These are phyloP conservation scores for Oryza coarctata DNA, from an alignment of 176 grass and related monocot genomes.

Conservation along the genomic window DNA sequence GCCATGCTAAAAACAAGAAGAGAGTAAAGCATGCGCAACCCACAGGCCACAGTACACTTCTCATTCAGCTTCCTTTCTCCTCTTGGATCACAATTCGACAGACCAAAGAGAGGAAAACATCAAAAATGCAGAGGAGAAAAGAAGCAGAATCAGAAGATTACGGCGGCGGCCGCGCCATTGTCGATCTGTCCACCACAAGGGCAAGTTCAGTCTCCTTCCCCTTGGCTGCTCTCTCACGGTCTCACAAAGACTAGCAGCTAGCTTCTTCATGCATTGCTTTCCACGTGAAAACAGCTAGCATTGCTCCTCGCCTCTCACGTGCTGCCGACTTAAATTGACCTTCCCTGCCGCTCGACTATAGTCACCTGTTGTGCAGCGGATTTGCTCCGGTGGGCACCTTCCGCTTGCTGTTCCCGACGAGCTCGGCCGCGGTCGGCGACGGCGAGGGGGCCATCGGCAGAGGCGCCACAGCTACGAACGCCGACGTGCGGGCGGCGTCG, in stretches of 20 bases:
- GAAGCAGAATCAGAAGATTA: conserved; percentile 43
- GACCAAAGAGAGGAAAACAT: background rate
- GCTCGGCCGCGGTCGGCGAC: conserved; percentile 14
- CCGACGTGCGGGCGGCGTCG: conserved; percentile 54
- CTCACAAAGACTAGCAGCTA: background rate
- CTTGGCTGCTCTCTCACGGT: background rate
- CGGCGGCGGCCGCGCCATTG: background rate
- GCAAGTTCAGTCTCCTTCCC: background rate
- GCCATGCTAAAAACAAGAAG: background rate
- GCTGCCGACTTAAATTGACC: background rate
- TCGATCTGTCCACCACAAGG: background rate
- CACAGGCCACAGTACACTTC: background rate
- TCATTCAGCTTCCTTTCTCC: conserved; percentile 42
- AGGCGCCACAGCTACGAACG: conserved; percentile 35
- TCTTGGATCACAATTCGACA: background rate
- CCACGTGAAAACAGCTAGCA: background rate
- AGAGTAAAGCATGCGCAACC: background rate
- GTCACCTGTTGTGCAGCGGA: conserved; percentile 71
- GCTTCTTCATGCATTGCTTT: background rate
- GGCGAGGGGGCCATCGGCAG: conserved; percentile 30
- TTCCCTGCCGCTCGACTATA: background rate
- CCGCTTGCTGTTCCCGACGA: conserved; percentile 44
- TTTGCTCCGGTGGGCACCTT: conserved; percentile 52
- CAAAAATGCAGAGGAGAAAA: conserved; percentile 15
- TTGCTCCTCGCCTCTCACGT: background rate